Percentiles rank a stretch among this genome's conserved stretches.
Evolutionary conservation across 2,329 filamentous ascomycete genomes (phyloP).

Genomic region (Ciborinia camelliae): DNA sequence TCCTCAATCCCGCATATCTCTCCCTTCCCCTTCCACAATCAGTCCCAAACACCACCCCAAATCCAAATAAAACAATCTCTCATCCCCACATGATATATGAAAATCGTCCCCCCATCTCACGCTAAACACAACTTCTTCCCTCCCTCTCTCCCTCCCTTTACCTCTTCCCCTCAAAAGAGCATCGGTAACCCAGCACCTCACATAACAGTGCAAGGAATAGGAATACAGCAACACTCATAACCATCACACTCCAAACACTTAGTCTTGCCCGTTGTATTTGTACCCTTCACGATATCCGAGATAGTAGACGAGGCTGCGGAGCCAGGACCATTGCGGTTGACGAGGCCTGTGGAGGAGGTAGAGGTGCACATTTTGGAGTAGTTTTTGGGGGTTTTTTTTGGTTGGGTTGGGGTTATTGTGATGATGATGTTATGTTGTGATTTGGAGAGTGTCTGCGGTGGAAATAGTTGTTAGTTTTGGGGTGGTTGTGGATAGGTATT

Average conservation of each 20-base stretch:
- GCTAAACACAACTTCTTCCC: neutral
- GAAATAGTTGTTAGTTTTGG: neutral
- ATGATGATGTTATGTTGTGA: neutral
- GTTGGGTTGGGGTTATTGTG: neutral
- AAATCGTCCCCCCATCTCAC: neutral
- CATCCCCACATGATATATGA: neutral
- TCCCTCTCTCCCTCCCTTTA: neutral
- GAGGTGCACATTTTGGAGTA: conserved; percentile 21
- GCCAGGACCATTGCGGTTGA: conserved; percentile 19
- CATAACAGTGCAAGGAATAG: conserved; percentile 48
- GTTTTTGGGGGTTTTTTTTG: neutral
- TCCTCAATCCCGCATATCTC: neutral
- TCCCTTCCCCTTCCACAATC: neutral
- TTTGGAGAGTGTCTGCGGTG: neutral
- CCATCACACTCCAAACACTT: conserved; percentile 51
- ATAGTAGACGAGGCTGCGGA: conserved; percentile 42
- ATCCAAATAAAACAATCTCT: neutral
- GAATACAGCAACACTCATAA: conserved; percentile 54
- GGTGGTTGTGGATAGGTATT: neutral
- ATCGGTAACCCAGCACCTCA: conserved; percentile 26
- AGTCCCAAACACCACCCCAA: conserved; percentile 1
- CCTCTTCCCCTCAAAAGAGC: neutral
- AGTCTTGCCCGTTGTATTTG: conserved; percentile 43
- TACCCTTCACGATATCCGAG: conserved; percentile 50
- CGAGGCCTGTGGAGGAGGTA: conserved; percentile 13